A percentile compares a stretch with the other conserved stretches of the same genome.
phyloP scores from a whole-genome alignment of 345 rosid species.

The Streptanthus diversifolius region DNA sequence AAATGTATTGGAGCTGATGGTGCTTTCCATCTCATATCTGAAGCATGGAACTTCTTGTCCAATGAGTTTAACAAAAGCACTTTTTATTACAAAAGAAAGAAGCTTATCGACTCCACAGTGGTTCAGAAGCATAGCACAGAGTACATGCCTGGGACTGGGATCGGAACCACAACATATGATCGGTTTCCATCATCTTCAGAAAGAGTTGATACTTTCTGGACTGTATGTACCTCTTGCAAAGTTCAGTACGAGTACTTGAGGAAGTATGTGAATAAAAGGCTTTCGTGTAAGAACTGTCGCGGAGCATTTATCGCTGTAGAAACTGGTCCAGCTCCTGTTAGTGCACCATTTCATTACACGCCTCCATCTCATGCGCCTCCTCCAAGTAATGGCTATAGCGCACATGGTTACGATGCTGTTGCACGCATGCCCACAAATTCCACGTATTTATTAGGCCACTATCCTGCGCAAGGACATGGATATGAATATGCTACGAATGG shows the following conservation, averaged over 20 bases:
- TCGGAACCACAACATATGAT: slow-evolving; percentile 25
- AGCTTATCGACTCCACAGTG: slow-evolving; percentile 49
- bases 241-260: slow-evolving; percentile 96
- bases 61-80: slow-evolving; percentile 65
- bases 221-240: slow-evolving; percentile 96
- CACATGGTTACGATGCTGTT: slow-evolving; percentile 63
- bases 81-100: slow-evolving; percentile 56
- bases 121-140: slow-evolving; percentile 36
- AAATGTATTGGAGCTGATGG: slow-evolving; percentile 86
- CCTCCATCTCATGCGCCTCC: slow-evolving; percentile 51
- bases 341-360: slow-evolving; percentile 67
- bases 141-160: slow-evolving; percentile 45
- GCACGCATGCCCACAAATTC: slow-evolving; percentile 69
- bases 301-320: slow-evolving; percentile 86
- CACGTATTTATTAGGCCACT: slow-evolving; percentile 58
- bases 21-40: slow-evolving; percentile 90
- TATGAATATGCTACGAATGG: slow-evolving; percentile 70
- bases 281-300: slow-evolving; percentile 98
- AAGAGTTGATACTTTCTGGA: slow-evolving; percentile 92
- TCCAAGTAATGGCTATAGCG: slow-evolving; percentile 50
- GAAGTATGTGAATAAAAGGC: slow-evolving; percentile 92
- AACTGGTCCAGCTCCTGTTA: slow-evolving; percentile 78
- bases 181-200: slow-evolving; percentile 51
- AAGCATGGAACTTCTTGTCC: slow-evolving; percentile 84
- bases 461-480: slow-evolving; percentile 73